These are phyloP conservation scores for apple (Malus domestica) DNA, from an alignment of 306 rosid genomes.

Conservation along the genomic window DNA sequence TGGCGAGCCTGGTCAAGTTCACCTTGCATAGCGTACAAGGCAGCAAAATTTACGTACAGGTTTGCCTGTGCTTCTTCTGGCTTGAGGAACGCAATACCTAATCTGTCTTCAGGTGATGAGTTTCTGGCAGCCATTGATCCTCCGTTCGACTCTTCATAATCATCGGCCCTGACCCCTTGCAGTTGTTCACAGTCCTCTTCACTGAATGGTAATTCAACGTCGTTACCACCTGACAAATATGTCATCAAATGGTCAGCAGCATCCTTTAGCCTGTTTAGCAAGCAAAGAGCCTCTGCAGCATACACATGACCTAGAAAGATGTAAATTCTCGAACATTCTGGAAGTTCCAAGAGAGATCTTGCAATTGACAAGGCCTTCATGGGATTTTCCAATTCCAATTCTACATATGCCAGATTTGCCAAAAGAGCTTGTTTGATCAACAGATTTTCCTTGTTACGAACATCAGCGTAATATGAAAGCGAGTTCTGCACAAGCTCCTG, in stretches of 20 bases:
- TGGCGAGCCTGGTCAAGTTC: slow-evolving; percentile 58
- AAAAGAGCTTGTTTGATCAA: slow-evolving; percentile 82
- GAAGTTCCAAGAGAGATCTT: slow-evolving; percentile 63
- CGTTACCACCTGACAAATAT: slow-evolving; percentile 62
- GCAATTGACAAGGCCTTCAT: slow-evolving; percentile 61
- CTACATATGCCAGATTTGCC: slow-evolving; percentile 83
- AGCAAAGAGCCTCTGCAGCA: slow-evolving; percentile 97
- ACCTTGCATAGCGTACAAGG: slow-evolving; percentile 69
- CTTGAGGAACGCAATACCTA: slow-evolving; percentile 52
- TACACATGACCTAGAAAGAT: slow-evolving; percentile 68
- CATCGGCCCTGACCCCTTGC: slow-evolving; percentile 48
- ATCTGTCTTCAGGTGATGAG: slow-evolving; percentile 35
- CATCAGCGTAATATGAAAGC: slow-evolving; percentile 59
- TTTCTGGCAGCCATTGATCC: slow-evolving; percentile 48
- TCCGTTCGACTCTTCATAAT: slow-evolving; percentile 60
- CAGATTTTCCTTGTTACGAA: slow-evolving; percentile 58
- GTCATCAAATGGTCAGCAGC: slow-evolving; percentile 65
- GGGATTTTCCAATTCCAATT: slow-evolving; percentile 83
- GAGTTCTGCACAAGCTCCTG: slow-evolving; percentile 87
- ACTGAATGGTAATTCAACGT: slow-evolving; percentile 65
- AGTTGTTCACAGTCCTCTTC: slow-evolving; percentile 69
- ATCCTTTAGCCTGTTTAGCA: slow-evolving; percentile 77
- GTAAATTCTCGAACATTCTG: slow-evolving; percentile 83
- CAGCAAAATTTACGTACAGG: slow-evolving; percentile 77
- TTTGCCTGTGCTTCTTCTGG: slow-evolving; percentile 86